These are phyloP conservation scores for Cubamyces lactineus DNA, from an alignment of 768 basidiomycete genomes.

Conservation along the genomic window DNA sequence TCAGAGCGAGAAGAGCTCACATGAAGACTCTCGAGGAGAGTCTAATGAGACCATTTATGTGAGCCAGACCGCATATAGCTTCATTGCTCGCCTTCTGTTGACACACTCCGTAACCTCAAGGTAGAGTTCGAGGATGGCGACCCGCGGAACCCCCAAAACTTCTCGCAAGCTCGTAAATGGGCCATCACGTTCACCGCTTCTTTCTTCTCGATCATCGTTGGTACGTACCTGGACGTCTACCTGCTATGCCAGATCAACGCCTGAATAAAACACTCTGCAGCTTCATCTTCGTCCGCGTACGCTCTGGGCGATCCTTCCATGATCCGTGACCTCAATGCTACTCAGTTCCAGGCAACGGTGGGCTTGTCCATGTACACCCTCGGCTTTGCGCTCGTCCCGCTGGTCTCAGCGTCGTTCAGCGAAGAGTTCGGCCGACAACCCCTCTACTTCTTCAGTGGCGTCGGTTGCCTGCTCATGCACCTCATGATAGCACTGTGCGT, in stretches of 20 bases:
- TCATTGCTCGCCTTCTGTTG: not conserved
- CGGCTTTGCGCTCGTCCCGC: slow-evolving; percentile 65
- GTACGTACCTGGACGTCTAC: slow-evolving; percentile 37
- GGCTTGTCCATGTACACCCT: slow-evolving; percentile 54
- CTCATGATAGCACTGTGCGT: slow-evolving; percentile 47
- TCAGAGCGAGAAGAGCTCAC: slow-evolving; percentile 5
- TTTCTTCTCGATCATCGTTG: slow-evolving; percentile 49
- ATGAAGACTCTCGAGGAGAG: not conserved
- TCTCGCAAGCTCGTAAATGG: slow-evolving; percentile 38
- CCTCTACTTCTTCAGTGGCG: slow-evolving; percentile 54
- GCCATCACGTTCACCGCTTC: slow-evolving; percentile 50
- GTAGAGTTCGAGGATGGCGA: slow-evolving; percentile 41
- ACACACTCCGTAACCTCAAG: slow-evolving; percentile 22
- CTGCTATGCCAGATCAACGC: not conserved
- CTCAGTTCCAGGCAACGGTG: slow-evolving; percentile 35
- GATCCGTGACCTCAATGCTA: slow-evolving; percentile 45
- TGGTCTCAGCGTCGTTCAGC: slow-evolving; percentile 69
- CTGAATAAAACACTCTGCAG: slow-evolving; percentile 34
- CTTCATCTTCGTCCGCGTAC: slow-evolving; percentile 54
- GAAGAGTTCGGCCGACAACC: slow-evolving; percentile 73
- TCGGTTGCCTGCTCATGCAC: slow-evolving; percentile 56
- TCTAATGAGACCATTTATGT: slow-evolving; percentile 31
- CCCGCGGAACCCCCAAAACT: slow-evolving; percentile 38
- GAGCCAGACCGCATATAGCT: not conserved
- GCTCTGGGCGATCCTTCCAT: slow-evolving; percentile 60